A percentile compares a stretch with the other conserved stretches of the same genome.
phyloP scores from a whole-genome alignment of 2,329 filamentous ascomycete species.

The Penicillium crustosum region DNA sequence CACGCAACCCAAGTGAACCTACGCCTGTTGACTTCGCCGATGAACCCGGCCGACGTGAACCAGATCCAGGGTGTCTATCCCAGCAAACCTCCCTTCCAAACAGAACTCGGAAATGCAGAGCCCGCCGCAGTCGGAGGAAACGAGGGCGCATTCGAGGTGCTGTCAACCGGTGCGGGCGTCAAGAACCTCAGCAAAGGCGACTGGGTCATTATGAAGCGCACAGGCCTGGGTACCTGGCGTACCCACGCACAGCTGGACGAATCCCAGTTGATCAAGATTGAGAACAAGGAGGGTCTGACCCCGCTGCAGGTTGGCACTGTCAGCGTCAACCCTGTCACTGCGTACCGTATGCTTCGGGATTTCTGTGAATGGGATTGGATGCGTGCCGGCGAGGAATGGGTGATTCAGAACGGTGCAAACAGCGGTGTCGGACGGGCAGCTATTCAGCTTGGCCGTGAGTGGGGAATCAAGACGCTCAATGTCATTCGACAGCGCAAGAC shows the following conservation, averaged over 20 bases:
- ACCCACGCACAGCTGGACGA: slow-evolving; percentile 75
- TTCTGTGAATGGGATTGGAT: slow-evolving; percentile 61
- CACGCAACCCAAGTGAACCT: slow-evolving; percentile 69
- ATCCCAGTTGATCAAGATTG: slow-evolving; percentile 65
- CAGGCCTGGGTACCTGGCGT: slow-evolving; percentile 89
- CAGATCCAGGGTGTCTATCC: slow-evolving; percentile 97
- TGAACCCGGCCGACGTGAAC: slow-evolving; percentile 98
- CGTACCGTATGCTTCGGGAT: slow-evolving; percentile 87
- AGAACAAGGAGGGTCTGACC: slow-evolving; percentile 67
- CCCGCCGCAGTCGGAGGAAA: slow-evolving; percentile 69
- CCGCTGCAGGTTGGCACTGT: slow-evolving; percentile 82
- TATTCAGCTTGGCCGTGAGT: slow-evolving; percentile 80
- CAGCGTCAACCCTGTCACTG: slow-evolving; percentile 88
- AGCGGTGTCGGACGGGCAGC: slow-evolving; percentile 87
- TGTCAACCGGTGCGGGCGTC: slow-evolving; percentile 63
- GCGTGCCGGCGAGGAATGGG: slow-evolving; percentile 74
- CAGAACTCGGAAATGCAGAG: slow-evolving; percentile 70
- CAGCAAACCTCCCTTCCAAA: slow-evolving; percentile 74
- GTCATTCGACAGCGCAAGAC: slow-evolving; percentile 73
- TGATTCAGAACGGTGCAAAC: slow-evolving; percentile 96
- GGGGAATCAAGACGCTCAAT: slow-evolving; percentile 90
- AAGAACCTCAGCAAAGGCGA: slow-evolving; percentile 71
- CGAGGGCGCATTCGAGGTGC: slow-evolving; percentile 91
- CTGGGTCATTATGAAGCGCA: slow-evolving; percentile 86
- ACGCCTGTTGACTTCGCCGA: slow-evolving; percentile 83